Evolutionary conservation across 495 filamentous ascomycete genomes (phyloP), one percentile per base, ranked within the genome.

Genomic region (Trichoderma parareesei): DNA sequence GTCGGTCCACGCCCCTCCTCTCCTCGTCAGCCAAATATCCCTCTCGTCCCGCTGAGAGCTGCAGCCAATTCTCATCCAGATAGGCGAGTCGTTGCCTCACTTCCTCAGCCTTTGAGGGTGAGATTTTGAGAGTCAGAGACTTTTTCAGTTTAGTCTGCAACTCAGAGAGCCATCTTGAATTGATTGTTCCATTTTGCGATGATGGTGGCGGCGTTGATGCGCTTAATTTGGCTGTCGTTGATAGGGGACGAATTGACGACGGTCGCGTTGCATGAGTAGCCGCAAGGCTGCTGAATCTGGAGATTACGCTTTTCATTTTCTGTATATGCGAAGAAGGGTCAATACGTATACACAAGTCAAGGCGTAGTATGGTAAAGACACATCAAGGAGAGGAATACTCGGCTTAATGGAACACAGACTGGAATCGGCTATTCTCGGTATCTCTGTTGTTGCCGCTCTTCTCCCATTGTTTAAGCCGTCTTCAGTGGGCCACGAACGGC

Each of bases 11-110:
- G 4, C 91, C 90, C 38, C 88, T 76, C 64, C 82, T 79, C 61
- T 81, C 80, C 18, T n/a, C 42, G n/a, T 82, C 85, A 0, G 89
- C 88, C 66, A 97, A 71, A 71, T 88, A 98, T 5, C 93, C 93
- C 69, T 96, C 90, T 65, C 85, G 85, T 1, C 90, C 90, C 0
- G 87, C 90, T 40, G 90, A 72, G 66, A 96, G 76, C 65, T 84
- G 84, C 61, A 89, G 81, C 93, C 93, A 98, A 65, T 96, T 41
- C 38, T 62, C 18, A 13, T 62, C 60, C 6, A 62, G 60, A 35
- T 41, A 41, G 9, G 35, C 60, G 4, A 64, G 43, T 35, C 53
- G 53, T 35, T 57, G 27, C 16, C 18, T 57, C 33, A 57, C 53
- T 5, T 33, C 10, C 6, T 57, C 33, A 4, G 14, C 53, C 20